Evolutionary conservation across 345 rosid species (phyloP).

Genomic region (Adansonia digitata): DNA sequence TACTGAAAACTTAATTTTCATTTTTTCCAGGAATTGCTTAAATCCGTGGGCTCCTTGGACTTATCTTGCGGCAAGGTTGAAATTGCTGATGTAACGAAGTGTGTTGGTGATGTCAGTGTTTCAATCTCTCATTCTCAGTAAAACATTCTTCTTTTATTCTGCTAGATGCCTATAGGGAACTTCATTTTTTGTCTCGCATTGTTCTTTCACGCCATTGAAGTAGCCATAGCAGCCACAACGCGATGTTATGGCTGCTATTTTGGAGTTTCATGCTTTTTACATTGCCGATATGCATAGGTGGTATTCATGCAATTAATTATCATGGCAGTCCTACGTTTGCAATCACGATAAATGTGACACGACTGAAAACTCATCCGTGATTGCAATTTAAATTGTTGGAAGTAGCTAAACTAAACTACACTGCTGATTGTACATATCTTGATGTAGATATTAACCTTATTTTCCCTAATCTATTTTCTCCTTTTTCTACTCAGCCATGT

Average conservation of each 20-base stretch:
- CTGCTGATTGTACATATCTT: not conserved
- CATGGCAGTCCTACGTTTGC: too few relatives aligned
- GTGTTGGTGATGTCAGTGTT: constrained; percentile 77
- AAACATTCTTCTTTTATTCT: not conserved
- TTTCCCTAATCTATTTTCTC: not conserved
- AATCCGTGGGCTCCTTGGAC: constrained; percentile 55
- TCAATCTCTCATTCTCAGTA: not conserved
- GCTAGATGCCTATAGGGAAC: not conserved
- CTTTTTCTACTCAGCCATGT: not conserved
- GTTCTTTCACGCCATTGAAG: not conserved
- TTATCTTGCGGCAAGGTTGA: constrained; percentile 70
- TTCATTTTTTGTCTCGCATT: not conserved
- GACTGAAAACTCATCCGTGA: too few relatives aligned
- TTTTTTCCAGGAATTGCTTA: constrained; percentile 61
- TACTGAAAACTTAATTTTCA: not conserved
- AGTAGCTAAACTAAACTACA: not conserved
- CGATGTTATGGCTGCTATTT: too few relatives aligned
- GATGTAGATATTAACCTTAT: not conserved
- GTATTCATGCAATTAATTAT: too few relatives aligned
- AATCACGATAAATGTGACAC: too few relatives aligned
- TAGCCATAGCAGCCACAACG: too few relatives aligned
- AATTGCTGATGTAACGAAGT: constrained; percentile 61
- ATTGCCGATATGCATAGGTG: too few relatives aligned
- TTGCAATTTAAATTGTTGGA: too few relatives aligned
- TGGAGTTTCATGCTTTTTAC: too few relatives aligned